These are phyloP conservation scores for Dendrocalamus sinicus DNA, from an alignment of 176 grass and related monocot genomes.

Conservation along the genomic window DNA sequence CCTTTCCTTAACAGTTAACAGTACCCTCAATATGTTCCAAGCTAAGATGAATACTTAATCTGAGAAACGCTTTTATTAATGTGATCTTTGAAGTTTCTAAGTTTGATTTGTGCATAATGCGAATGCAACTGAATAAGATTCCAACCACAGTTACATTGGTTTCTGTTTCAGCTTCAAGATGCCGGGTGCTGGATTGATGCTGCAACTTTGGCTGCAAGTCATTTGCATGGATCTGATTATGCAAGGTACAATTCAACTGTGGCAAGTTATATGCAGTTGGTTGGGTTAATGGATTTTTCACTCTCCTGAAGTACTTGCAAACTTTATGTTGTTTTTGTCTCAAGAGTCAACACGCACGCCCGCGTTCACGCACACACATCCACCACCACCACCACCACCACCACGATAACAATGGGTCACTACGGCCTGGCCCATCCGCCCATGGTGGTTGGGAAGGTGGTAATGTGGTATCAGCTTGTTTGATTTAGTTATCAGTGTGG, in stretches of 20 bases:
- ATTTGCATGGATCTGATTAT: constrained; percentile 98
- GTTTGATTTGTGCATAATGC: constrained; percentile 25
- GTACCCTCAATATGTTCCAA: constrained; percentile 28
- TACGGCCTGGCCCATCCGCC: neutral
- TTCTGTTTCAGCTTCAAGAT: constrained; percentile 91
- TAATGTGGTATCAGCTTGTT: constrained; percentile 17
- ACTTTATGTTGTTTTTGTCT: constrained; percentile 8
- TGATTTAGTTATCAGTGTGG: constrained; percentile 18
- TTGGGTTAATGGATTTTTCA: neutral
- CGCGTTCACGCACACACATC: neutral
- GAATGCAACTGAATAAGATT: constrained; percentile 16
- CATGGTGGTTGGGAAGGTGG: constrained; percentile 6
- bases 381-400: neutral
- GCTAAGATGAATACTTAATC: neutral
- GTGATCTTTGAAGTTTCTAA: constrained; percentile 6
- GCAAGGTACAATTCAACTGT: constrained; percentile 63
- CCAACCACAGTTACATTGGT: constrained; percentile 5
- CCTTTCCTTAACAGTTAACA: constrained; percentile 2
- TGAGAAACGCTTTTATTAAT: neutral
- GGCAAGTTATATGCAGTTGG: constrained; percentile 2
- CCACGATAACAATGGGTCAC: neutral
- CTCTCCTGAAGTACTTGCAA: constrained; percentile 21
- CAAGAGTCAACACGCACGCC: neutral
- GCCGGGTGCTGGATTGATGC: constrained; percentile 96
- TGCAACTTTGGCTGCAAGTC: constrained; percentile 91